These are phyloP conservation scores for Populus tomentosa DNA, from an alignment of 441 rosid species.

Conservation along the genomic window DNA sequence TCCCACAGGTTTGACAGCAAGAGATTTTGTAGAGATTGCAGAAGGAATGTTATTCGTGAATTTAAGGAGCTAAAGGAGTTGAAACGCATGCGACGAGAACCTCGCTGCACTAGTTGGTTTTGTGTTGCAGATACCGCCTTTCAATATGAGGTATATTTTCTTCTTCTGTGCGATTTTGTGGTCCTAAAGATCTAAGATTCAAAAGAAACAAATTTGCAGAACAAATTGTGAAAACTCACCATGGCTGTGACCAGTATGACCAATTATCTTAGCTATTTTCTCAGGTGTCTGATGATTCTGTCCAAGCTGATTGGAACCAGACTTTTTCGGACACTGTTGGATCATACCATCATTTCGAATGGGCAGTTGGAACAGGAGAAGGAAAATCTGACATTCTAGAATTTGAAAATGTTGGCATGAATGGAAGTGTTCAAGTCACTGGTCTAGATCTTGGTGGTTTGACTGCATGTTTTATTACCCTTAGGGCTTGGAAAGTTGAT, in stretches of 20 bases:
- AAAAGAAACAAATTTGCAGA: background rate
- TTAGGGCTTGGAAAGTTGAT: conserved; percentile 83
- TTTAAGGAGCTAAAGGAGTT: conserved; percentile 95
- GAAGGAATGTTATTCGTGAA: conserved; percentile 92
- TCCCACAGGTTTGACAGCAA: conserved; percentile 91
- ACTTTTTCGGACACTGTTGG: conserved; percentile 69
- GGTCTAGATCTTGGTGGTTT: conserved; percentile 67
- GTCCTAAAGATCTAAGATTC: background rate
- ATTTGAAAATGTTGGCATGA: conserved; percentile 82
- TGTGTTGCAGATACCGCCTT: conserved; percentile 87
- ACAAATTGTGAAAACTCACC: conserved; percentile 5
- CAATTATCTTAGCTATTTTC: conserved; percentile 16
- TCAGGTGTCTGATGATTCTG: conserved; percentile 66
- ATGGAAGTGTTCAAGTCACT: conserved; percentile 54
- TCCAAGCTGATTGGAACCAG: conserved; percentile 83
- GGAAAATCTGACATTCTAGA: conserved; percentile 79
- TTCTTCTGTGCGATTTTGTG: conserved; percentile 12
- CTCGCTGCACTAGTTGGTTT: conserved; percentile 83
- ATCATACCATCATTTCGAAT: conserved; percentile 81
- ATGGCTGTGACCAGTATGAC: conserved; percentile 8
- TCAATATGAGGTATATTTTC: conserved; percentile 72
- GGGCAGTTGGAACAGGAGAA: conserved; percentile 93
- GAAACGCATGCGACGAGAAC: conserved; percentile 87
- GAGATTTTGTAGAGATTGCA: conserved; percentile 97
- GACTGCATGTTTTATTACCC: conserved; percentile 68